These are phyloP conservation scores for Botryotinia globosa DNA, from an alignment of 2,329 filamentous ascomycete genomes.

Conservation along the genomic window DNA sequence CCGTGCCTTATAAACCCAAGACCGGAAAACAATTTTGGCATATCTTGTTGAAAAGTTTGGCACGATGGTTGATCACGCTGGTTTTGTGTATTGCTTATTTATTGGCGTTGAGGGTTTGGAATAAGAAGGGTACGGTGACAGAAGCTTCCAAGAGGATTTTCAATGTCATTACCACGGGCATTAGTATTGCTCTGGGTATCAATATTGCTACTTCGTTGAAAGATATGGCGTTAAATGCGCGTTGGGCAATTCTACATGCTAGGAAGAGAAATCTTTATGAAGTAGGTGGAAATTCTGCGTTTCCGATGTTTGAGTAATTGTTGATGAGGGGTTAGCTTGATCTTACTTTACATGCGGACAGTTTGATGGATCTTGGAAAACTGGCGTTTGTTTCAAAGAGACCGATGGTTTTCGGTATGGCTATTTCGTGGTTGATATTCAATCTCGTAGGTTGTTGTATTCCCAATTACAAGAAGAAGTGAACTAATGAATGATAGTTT, in stretches of 20 bases:
- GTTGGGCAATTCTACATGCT: constrained; percentile 47
- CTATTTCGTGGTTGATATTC: constrained; percentile 37
- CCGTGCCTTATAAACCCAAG: neutral
- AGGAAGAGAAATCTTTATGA: constrained; percentile 42
- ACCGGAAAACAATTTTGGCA: constrained; percentile 31
- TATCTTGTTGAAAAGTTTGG: constrained; percentile 30
- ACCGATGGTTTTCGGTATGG: constrained; percentile 35
- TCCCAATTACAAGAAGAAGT: too few species aligned
- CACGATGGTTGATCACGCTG: constrained; percentile 30
- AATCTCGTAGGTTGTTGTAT: constrained; percentile 35
- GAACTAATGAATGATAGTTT: constrained; percentile 31
- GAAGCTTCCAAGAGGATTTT: constrained; percentile 42
- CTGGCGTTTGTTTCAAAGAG: constrained; percentile 36
- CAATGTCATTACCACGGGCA: constrained; percentile 45
- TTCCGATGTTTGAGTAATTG: constrained; percentile 3
- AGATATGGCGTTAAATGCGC: constrained; percentile 44
- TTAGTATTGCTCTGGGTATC: constrained; percentile 45
- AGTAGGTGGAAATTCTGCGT: constrained; percentile 31
- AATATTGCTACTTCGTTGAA: constrained; percentile 46
- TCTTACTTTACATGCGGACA: constrained; percentile 38
- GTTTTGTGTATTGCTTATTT: constrained; percentile 31
- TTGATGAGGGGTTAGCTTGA: constrained; percentile 33
- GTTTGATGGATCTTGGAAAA: constrained; percentile 35
- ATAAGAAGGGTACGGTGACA: constrained; percentile 35
- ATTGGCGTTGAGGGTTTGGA: constrained; percentile 24